phyloP scores from a whole-genome alignment of 257 asterid species.

The Petrea volubilis region DNA sequence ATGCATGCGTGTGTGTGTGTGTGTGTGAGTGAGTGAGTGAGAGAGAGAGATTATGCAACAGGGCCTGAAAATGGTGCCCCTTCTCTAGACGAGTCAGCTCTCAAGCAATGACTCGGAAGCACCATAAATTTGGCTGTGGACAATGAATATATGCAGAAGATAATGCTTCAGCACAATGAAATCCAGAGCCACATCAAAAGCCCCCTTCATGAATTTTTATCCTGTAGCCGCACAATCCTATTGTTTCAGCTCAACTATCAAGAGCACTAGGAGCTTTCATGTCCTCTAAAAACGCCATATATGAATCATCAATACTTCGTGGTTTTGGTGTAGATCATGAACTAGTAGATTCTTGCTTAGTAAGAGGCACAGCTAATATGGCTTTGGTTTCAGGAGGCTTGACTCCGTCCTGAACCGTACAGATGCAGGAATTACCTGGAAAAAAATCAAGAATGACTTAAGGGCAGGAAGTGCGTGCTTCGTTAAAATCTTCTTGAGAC shows the following conservation, averaged over 20 bases:
- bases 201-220: neutral
- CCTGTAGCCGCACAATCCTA: neutral
- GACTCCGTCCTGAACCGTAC: constrained; percentile 80
- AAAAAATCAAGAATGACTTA: neutral
- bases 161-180: neutral
- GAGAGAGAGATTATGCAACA: neutral
- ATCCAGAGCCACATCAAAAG: neutral
- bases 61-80: neutral
- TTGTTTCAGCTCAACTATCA: constrained; percentile 37
- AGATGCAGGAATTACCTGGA: constrained; percentile 86
- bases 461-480: neutral
- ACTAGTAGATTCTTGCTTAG: constrained; percentile 43
- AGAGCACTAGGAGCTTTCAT: constrained; percentile 88
- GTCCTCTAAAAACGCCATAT: constrained; percentile 80
- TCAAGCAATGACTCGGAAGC: neutral
- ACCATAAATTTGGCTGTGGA: neutral
- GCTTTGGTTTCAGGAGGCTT: constrained; percentile 60
- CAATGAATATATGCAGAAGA: neutral
- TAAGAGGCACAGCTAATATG: constrained; percentile 36
- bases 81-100: neutral
- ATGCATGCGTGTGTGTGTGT: no score
- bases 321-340: constrained; percentile 49
- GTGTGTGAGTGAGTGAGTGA: no score
- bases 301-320: constrained; percentile 76
- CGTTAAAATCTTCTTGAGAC: neutral